These are phyloP conservation scores for Hyphopichia fennica DNA, from an alignment of 1,139 yeast species.

Conservation along the genomic window DNA sequence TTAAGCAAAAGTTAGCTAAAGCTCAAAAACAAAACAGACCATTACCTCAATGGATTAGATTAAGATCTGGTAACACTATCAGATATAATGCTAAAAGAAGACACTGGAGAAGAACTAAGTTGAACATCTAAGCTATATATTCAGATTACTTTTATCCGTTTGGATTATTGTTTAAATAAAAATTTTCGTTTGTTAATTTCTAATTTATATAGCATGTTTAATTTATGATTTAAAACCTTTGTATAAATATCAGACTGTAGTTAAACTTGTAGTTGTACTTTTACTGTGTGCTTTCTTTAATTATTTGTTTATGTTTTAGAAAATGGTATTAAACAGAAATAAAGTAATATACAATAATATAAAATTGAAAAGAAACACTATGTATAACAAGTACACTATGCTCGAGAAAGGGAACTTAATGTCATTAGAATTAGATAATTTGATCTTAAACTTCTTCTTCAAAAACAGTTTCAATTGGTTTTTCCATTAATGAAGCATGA, in stretches of 20 bases:
- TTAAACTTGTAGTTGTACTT: no score
- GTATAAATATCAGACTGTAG: no score
- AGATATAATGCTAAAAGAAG: conserved; percentile 99
- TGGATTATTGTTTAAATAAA: not conserved
- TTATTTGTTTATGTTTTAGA: no score
- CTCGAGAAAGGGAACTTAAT: no score
- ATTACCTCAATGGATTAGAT: conserved; percentile 99
- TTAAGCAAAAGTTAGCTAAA: conserved; percentile 99
- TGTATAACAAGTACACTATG: no score
- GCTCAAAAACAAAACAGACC: conserved; percentile 99
- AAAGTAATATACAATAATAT: no score
- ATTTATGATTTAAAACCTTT: conserved; percentile 10
- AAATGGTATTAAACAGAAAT: no score
- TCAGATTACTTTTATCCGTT: conserved; percentile 1
- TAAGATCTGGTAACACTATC: conserved; percentile 97
- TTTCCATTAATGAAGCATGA: conserved; percentile 94
- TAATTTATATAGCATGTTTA: conserved; percentile 19
- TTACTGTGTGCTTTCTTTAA: no score
- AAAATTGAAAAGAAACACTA: no score
- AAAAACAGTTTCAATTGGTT: conserved; percentile 96
- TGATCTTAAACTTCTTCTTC: conserved; percentile 67
- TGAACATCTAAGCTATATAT: conserved; percentile 71
- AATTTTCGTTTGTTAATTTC: not conserved
- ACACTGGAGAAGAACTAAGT: conserved; percentile 99
- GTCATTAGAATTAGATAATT: no score